Conservation (phyloP, 2,329 filamentous ascomycete genomes). For the Raffaelea ambrosiae region DNA sequence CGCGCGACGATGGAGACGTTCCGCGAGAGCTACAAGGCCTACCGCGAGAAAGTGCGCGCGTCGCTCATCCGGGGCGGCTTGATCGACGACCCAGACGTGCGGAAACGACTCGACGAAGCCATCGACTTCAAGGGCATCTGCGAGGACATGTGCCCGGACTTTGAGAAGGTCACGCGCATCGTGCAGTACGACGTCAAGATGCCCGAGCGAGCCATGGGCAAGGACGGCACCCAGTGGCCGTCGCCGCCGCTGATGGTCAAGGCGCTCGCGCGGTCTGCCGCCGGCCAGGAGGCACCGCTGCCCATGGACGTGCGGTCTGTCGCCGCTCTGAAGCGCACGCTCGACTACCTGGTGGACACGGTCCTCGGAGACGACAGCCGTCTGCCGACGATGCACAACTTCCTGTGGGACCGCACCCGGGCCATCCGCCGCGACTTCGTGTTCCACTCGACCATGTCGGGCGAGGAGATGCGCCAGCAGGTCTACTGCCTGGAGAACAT, state of each 20-base stretch:
- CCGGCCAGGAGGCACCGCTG: conserved; percentile 57
- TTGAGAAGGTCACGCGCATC: conserved; percentile 55
- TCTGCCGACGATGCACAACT: conserved; percentile 49
- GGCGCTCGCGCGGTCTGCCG: conserved; percentile 57
- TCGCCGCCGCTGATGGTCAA: conserved; percentile 53
- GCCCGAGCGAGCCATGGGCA: conserved; percentile 40
- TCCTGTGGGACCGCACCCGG: conserved; percentile 60
- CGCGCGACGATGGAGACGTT: conserved; percentile 45
- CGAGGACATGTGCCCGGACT: conserved; percentile 62
- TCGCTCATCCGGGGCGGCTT: conserved; percentile 51
- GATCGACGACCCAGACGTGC: conserved; percentile 57
- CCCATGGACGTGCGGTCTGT: conserved; percentile 61
- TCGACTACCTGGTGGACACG: conserved; percentile 56
- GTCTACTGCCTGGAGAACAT: conserved; percentile 60
- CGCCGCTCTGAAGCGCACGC: conserved; percentile 45
- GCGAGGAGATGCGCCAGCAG: conserved; percentile 48
- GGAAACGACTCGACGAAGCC: conserved; percentile 53
- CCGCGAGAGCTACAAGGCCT: conserved; percentile 46
- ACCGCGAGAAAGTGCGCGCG: conserved; percentile 46
- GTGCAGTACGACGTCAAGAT: conserved; percentile 50
- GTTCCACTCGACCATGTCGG: conserved; percentile 53
- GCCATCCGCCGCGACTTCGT: conserved; percentile 61
- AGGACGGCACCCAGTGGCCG: conserved; percentile 35
- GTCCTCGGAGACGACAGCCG: conserved; percentile 45
- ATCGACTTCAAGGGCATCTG: conserved; percentile 61